A percentile compares a stretch with the other conserved stretches of the same genome.
Evolutionary conservation across 352 stramenopile genomes (phyloP).

Genomic region (Aphanomyces stellatus): DNA sequence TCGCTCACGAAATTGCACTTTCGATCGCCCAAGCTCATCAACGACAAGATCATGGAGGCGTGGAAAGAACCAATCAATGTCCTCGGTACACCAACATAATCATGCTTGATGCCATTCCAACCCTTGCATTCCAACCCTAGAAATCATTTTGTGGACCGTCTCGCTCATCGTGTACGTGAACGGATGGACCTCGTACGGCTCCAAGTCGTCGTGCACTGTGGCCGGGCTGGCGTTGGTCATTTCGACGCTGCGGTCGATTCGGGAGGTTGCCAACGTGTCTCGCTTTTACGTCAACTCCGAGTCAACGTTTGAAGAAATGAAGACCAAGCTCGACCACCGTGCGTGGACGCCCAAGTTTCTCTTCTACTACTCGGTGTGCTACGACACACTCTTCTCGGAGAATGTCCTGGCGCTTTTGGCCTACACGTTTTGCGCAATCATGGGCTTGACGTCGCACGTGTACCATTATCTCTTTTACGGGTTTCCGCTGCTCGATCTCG

Average conservation of each 20-base stretch:
- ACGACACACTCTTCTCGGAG: constrained; percentile 16
- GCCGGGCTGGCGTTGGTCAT: background rate
- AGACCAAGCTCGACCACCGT: background rate
- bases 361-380: constrained; percentile 16
- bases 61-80: constrained; percentile 8
- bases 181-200: constrained; percentile 6
- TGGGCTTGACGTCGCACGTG: background rate
- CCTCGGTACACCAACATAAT: background rate
- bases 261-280: background rate
- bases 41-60: constrained; percentile 5
- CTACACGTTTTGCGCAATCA: constrained; percentile 4
- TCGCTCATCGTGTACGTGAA: constrained; percentile 18
- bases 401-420: background rate
- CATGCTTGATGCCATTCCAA: no score
- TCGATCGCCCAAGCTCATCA: constrained; percentile 15
- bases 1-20: constrained; percentile 15
- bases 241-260: background rate
- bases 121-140: no score
- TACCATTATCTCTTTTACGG: constrained; percentile 10
- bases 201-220: background rate
- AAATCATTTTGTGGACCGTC: constrained; percentile 14
- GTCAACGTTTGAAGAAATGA: constrained; percentile 3
- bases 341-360: constrained; percentile 1
- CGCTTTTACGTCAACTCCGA: constrained; percentile 19
- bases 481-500: constrained; percentile 9